These are phyloP conservation scores for Elymus sibiricus DNA, from an alignment of 176 grass and related monocot genomes.

Conservation along the genomic window DNA sequence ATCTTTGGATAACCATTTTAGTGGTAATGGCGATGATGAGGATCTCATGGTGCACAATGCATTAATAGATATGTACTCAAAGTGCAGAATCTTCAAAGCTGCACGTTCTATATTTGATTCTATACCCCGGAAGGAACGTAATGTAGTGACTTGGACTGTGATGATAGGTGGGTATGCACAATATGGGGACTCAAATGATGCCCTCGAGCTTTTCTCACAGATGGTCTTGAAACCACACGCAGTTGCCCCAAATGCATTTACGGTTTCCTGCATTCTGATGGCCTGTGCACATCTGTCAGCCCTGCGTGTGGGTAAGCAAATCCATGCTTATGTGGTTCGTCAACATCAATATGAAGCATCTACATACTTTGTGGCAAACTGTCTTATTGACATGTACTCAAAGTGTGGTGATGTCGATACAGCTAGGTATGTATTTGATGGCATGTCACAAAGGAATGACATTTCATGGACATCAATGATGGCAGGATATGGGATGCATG, in stretches of 20 bases:
- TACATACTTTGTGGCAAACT: slow-evolving; percentile 60
- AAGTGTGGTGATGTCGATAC: slow-evolving; percentile 70
- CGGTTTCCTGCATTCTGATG: slow-evolving; percentile 81
- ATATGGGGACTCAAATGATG: slow-evolving; percentile 70
- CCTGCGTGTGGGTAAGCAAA: slow-evolving; percentile 71
- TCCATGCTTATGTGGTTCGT: slow-evolving; percentile 72
- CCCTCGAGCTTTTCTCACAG: slow-evolving; percentile 56
- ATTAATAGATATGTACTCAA: slow-evolving; percentile 95
- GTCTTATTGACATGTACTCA: slow-evolving; percentile 88
- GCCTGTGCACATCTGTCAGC: slow-evolving; percentile 74
- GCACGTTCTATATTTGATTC: slow-evolving; percentile 62
- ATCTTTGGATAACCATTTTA: slow-evolving; percentile 30
- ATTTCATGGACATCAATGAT: slow-evolving; percentile 93
- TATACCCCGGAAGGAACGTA: slow-evolving; percentile 51
- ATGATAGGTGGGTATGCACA: slow-evolving; percentile 92
- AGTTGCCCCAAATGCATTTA: slow-evolving; percentile 65
- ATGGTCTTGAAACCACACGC: slow-evolving; percentile 51
- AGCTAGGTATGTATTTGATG: slow-evolving; percentile 70
- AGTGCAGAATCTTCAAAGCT: slow-evolving; percentile 58
- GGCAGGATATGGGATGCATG: slow-evolving; percentile 88
- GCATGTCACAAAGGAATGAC: slow-evolving; percentile 55
- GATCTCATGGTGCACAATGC: slow-evolving; percentile 80
- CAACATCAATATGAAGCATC: slow-evolving; percentile 33
- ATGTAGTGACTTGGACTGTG: slow-evolving; percentile 90
- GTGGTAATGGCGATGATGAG: slow-evolving; percentile 33